Base-by-base conservation (phyloP, 2,329 filamentous ascomycete species). In the Alternaria triticina region DNA sequence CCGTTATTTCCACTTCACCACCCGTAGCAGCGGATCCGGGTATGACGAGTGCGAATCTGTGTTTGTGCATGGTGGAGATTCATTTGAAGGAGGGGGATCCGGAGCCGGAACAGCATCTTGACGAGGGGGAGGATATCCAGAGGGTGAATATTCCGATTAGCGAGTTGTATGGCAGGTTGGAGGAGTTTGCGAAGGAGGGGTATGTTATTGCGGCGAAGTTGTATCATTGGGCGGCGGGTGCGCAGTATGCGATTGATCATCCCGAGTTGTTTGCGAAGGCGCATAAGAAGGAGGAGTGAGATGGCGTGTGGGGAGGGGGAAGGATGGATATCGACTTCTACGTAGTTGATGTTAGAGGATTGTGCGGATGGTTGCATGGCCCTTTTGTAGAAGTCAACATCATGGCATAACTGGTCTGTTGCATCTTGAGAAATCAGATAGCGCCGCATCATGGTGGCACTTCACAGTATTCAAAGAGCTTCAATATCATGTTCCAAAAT, bases 221-320 rank as follows among this genome's bases (percentile, higher is more conserved):
- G 61, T 75, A 72, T 61, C 73, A 75, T 64, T 75, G 71, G 68
- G 73, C 73, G 49, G 71, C 71, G 4, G 73, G 73, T 2, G 70
- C 73, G 45, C 57, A 66, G 68, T 75, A 68, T 61, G 71, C 73
- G 13, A 62, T 73, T 50, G 69, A 74, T 17, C 66, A 74, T 52
- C 71, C 71, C 1, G 70, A 69, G 44, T 33, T 74, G 52, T 73
- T 74, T 47, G 61, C 50, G 6, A 62, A 66, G 46, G 46, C n/a
- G 15, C 59, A 54, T 11, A 56, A 54, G 54, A 56, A 52, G 36
- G 55, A 46, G 9, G n/a, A n/a, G 49, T 52, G 12, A 36, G 27
- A 10, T 44, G 4, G 6, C 7, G 27, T 11, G 46, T 23, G 49
- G 27, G 15, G 15, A 20, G 15, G 6, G 25, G 47, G 28, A 1